These are phyloP conservation scores for Aspergillus aculeatus DNA, from an alignment of 2,329 filamentous ascomycete genomes.

Conservation along the genomic window DNA sequence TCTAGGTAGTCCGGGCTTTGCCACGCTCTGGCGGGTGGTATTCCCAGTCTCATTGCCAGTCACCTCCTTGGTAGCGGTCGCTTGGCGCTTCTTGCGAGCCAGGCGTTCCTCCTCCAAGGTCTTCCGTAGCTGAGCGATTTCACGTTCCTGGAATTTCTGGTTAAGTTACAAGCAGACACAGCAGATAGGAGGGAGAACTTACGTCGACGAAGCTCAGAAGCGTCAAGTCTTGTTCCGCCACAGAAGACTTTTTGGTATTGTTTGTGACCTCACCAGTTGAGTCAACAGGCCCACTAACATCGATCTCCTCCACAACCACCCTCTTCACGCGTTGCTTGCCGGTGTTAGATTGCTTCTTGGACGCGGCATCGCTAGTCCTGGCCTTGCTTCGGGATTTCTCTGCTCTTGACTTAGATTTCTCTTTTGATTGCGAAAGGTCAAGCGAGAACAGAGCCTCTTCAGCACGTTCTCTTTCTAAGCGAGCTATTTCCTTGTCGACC, in stretches of 20 bases:
- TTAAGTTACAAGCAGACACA: background rate
- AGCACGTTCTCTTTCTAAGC: conserved; percentile 38
- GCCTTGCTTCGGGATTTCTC: conserved; percentile 21
- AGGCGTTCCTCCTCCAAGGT: conserved; percentile 56
- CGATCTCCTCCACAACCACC: conserved; percentile 36
- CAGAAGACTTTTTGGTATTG: conserved; percentile 28
- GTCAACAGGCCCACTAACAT: conserved; percentile 33
- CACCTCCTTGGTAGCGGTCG: conserved; percentile 30
- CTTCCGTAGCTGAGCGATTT: conserved; percentile 55
- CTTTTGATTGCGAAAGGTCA: conserved; percentile 28
- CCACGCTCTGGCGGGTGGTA: conserved; percentile 38
- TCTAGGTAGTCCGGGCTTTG: conserved; percentile 43
- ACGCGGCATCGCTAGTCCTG: conserved; percentile 18
- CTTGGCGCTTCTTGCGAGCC: conserved; percentile 42
- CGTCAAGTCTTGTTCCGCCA: conserved; percentile 46
- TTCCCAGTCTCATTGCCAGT: conserved; percentile 41
- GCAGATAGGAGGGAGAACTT: conserved; percentile 15
- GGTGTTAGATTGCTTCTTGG: conserved; percentile 36
- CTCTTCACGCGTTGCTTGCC: conserved; percentile 42
- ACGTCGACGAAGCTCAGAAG: conserved; percentile 56
- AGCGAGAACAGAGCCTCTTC: conserved; percentile 41
- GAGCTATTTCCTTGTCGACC: conserved; percentile 37
- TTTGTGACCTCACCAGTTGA: conserved; percentile 26
- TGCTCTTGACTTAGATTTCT: conserved; percentile 21
- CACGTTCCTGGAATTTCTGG: conserved; percentile 34